A percentile compares a stretch with the other conserved stretches of the same genome.
Evolutionary conservation across 352 stramenopile genomes (phyloP).

Genomic region (Phytophthora agathidicida): DNA sequence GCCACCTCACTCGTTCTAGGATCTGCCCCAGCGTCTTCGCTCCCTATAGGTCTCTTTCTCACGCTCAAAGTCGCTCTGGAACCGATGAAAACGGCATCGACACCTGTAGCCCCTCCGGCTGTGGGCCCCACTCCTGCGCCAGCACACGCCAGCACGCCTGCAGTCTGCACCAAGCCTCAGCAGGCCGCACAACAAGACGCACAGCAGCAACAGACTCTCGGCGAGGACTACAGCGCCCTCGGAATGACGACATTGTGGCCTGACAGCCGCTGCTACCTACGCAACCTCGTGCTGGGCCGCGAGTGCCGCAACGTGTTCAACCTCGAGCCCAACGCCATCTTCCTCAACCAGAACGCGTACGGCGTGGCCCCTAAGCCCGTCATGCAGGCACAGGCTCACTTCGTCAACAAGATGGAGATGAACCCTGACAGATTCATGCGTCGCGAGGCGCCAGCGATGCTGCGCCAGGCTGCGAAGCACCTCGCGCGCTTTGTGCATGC

Average conservation of each 20-base stretch:
- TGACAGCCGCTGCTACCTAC: constrained; percentile 63
- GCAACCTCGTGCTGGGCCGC: constrained; percentile 63
- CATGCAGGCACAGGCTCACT: constrained; percentile 83
- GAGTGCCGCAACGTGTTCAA: constrained; percentile 81
- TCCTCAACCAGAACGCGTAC: constrained; percentile 87
- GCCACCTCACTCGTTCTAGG: neutral
- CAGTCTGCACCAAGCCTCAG: constrained; percentile 14
- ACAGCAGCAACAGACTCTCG: constrained; percentile 20
- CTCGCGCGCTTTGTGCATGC: constrained; percentile 74
- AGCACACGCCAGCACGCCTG: constrained; percentile 11
- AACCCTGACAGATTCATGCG: constrained; percentile 88
- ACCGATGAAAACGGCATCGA: constrained; percentile 41
- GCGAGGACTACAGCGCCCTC: constrained; percentile 3
- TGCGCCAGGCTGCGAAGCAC: constrained; percentile 67
- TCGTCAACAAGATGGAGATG: constrained; percentile 89
- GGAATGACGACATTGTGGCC: constrained; percentile 80
- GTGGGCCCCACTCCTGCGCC: constrained; percentile 5
- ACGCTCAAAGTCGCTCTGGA: neutral
- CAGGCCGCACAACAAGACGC: constrained; percentile 15
- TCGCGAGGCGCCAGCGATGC: constrained; percentile 58
- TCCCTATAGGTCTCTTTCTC: neutral
- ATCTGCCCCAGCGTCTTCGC: neutral
- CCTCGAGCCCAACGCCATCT: constrained; percentile 77
- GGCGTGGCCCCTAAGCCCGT: constrained; percentile 77
- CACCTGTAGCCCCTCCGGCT: constrained; percentile 15